Base-by-base conservation (phyloP, 306 rosid species). In the Casuarina cunninghamiana region DNA sequence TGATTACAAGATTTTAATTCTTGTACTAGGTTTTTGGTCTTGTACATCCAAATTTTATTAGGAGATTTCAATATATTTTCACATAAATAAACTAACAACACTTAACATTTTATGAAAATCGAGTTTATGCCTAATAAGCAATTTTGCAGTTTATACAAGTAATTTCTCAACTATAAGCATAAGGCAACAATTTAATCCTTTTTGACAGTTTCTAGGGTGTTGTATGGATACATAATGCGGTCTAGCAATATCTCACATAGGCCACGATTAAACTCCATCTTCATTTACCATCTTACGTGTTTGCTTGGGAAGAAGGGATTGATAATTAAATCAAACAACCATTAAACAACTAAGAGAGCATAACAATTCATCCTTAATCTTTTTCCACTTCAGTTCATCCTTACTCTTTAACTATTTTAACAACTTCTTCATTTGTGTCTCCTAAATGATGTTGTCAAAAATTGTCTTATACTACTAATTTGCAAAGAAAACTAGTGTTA, bases 261-360 rank as follows among this genome's bases (percentile, higher is more conserved):
- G 74, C 76, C 21, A 45, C 48, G 74, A 61, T 51, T 41, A 61
- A 84, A 72, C 63, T 53, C 69, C 76, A 58, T 37, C 70, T 77
- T 76, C 54, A 68, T 67, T 77, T 50, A 8, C 78, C 76, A 53
- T 72, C 79, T 77, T 78, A 53, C 77, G 17, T 73, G 53, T 79
- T 75, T 63, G 91, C n/a, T 84, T n/a, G 74, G 58, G 60, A 48
- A 74, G 57, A 80, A 75, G 70, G 65, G 35, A 65, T 66, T 38
- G 69, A 62, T 4, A 41, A 41, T 19, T 41, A 12, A 42, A 42
- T 39, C 26, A 66, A 49, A 16, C 16, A 17, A 42, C 50, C 17
- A 7, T 35, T 19, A 35, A 41, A 32, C 11, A n/a, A 21, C 46
- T 6, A 17, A 66, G 11, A 66, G 32, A 66, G 3, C 71, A 41